A percentile compares a stretch with the other conserved stretches of the same genome.
These are phyloP conservation scores for Emmonsiellopsis sp. DNA, from an alignment of 2,329 filamentous ascomycete genomes.

Conservation along the genomic window DNA sequence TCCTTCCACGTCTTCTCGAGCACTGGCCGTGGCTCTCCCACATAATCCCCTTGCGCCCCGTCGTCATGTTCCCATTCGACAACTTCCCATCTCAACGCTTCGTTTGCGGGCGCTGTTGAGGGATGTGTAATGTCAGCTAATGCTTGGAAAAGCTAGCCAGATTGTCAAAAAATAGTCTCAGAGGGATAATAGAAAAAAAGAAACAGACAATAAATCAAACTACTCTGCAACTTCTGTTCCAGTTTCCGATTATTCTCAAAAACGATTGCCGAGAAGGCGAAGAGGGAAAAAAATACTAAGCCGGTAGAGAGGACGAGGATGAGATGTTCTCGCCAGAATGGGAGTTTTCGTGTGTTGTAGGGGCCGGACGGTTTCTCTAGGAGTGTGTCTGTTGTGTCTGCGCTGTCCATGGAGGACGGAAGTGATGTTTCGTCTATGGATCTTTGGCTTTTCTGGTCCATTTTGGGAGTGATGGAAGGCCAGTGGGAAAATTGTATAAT, in stretches of 20 bases:
- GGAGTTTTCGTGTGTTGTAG: background rate
- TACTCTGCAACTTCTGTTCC: background rate
- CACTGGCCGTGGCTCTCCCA: background rate
- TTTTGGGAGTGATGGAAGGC: background rate
- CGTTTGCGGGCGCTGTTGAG: background rate
- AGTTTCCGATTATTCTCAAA: background rate
- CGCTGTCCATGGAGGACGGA: background rate
- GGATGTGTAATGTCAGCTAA: too few relatives aligned
- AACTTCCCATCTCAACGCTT: background rate
- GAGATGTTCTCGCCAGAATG: conserved; percentile 1
- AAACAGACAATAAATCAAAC: background rate
- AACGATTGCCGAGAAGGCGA: background rate
- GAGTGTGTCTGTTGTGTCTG: background rate
- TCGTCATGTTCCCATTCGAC: conserved; percentile 1
- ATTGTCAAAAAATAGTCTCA: too few relatives aligned
- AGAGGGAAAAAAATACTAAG: background rate
- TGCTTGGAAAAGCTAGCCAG: too few relatives aligned
- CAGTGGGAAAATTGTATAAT: background rate
- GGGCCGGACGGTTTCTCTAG: background rate
- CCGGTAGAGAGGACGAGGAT: background rate
- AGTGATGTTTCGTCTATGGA: background rate
- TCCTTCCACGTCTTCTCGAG: conserved; percentile 1
- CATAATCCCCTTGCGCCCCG: background rate
- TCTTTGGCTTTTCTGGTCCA: background rate
- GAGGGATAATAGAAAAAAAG: background rate